Percentiles rank a stretch among this genome's conserved stretches.
Conservation (phyloP, 441 rosid genomes). For the Rhodomyrtus psidioides region DNA sequence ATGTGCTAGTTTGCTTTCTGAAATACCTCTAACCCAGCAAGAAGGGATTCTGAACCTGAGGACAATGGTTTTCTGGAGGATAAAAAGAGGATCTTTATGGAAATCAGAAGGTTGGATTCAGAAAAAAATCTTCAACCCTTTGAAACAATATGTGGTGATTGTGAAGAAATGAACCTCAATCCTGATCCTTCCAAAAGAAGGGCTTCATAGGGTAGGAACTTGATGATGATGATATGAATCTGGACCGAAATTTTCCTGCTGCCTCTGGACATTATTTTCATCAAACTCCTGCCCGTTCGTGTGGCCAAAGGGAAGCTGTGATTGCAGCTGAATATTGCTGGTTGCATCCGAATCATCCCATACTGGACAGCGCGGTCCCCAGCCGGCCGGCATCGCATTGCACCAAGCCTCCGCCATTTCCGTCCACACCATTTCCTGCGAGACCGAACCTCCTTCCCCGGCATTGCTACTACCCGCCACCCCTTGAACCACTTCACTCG, state of each 20-base stretch:
- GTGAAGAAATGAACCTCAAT: constrained; percentile 2
- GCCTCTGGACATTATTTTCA: constrained; percentile 23
- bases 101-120: background rate
- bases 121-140: background rate
- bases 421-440: constrained; percentile 57
- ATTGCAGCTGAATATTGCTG: constrained; percentile 36
- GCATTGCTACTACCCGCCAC: constrained; percentile 12
- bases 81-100: background rate
- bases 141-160: too few species aligned
- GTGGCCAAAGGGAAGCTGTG: constrained; percentile 34
- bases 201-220: constrained; percentile 44
- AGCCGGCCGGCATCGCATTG: constrained; percentile 70
- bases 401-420: constrained; percentile 80
- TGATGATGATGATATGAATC: constrained; percentile 34
- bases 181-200: constrained; percentile 59
- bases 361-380: constrained; percentile 90
- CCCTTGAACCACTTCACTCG: background rate
- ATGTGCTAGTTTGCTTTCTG: constrained; percentile 23
- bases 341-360: constrained; percentile 83
- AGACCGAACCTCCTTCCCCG: constrained; percentile 25
- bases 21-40: constrained; percentile 36
- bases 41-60: background rate
- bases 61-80: background rate
- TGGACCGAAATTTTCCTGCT: constrained; percentile 17
- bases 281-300: constrained; percentile 23